Percentiles rank a stretch among this genome's conserved stretches.
Evolutionary conservation across 2,329 filamentous ascomycete species (phyloP).

Genomic region (Pezizomycotina sp.): DNA sequence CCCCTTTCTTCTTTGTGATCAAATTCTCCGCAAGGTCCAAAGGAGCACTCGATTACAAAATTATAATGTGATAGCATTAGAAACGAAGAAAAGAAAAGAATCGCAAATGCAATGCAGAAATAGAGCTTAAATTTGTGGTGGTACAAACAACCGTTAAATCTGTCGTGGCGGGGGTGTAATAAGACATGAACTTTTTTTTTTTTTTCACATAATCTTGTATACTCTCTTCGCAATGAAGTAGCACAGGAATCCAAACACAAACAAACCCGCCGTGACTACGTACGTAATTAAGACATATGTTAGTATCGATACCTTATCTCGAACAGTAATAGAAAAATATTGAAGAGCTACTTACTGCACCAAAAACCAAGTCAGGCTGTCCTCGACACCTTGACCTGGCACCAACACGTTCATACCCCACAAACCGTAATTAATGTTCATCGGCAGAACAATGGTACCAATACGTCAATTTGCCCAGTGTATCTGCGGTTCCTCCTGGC

Average conservation of each 20-base stretch:
- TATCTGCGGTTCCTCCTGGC: slow-evolving; percentile 33
- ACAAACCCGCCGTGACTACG: slow-evolving; percentile 49
- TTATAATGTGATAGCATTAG: too few relatives aligned
- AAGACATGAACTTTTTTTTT: too few relatives aligned
- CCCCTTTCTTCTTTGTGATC: too few relatives aligned
- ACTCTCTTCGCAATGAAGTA: slow-evolving; percentile 70
- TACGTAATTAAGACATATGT: not conserved
- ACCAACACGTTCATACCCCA: slow-evolving; percentile 79
- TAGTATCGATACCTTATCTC: not conserved
- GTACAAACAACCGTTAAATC: too few relatives aligned
- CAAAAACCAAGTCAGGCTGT: slow-evolving; percentile 41
- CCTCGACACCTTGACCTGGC: slow-evolving; percentile 39
- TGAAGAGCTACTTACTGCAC: slow-evolving; percentile 24
- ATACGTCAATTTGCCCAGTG: slow-evolving; percentile 89
- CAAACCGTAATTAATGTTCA: slow-evolving; percentile 74
- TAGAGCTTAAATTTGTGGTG: too few relatives aligned
- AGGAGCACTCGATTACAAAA: too few relatives aligned
- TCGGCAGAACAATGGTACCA: slow-evolving; percentile 92
- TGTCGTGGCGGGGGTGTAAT: too few relatives aligned
- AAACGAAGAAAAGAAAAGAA: too few relatives aligned
- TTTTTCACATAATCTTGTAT: slow-evolving; percentile 61
- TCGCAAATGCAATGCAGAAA: too few relatives aligned
- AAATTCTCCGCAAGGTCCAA: too few relatives aligned
- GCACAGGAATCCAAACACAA: slow-evolving; percentile 64
- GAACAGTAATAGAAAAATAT: slow-evolving; percentile 24